A percentile compares a stretch with the other conserved stretches of the same genome.
Evolutionary conservation across 148 eudicot genomes (phyloP).

Genomic region (Talinum fruticosum): DNA sequence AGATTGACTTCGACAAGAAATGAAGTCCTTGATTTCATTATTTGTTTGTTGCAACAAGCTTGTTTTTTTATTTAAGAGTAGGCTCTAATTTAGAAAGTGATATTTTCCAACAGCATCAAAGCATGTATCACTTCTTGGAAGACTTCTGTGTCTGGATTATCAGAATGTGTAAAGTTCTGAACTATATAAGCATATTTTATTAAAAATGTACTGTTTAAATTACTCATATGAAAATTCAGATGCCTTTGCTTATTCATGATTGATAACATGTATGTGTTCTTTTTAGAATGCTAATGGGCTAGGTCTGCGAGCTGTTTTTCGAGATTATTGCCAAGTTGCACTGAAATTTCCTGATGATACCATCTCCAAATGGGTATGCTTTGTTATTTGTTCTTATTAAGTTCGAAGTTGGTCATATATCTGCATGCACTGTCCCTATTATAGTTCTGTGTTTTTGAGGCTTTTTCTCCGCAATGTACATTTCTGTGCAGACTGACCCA

Average conservation of each 20-base stretch:
- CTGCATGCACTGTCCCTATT: not conserved
- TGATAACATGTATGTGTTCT: not conserved
- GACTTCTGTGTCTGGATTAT: not conserved
- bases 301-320: slow-evolving; percentile 58
- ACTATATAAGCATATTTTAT: not conserved
- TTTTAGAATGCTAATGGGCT: slow-evolving; percentile 81
- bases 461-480: slow-evolving; percentile 13
- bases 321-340: slow-evolving; percentile 58
- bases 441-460: not conserved
- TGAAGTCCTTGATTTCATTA: not conserved
- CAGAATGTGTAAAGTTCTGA: not conserved
- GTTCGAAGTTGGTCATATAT: not conserved
- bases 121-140: not conserved
- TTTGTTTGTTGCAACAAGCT: not conserved
- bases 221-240: not conserved
- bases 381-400: not conserved
- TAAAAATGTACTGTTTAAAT: too few relatives aligned
- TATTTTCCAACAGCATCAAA: not conserved
- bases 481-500: slow-evolving; percentile 76
- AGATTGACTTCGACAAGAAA: not conserved
- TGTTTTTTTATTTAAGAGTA: not conserved
- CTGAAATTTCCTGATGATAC: slow-evolving; percentile 79
- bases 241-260: not conserved
- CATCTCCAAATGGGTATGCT: slow-evolving; percentile 77
- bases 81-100: not conserved